A percentile compares a stretch with the other conserved stretches of the same genome.
phyloP scores from a whole-genome alignment of 1,284 basidiomycete genomes.

The Austropuccinia psidii region DNA sequence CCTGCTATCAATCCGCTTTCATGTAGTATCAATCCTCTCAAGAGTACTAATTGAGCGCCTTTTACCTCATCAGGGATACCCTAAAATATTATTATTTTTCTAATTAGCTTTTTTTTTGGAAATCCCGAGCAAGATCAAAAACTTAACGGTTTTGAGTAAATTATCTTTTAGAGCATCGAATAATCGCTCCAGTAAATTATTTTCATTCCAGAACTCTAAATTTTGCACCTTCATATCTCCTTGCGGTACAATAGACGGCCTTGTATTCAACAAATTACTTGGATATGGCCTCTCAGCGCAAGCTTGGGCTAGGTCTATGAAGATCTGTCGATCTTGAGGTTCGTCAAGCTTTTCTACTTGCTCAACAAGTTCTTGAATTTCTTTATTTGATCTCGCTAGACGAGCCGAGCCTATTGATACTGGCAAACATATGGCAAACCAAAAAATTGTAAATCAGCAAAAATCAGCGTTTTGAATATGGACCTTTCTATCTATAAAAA shows the following conservation, averaged over 20 bases:
- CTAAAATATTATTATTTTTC: neutral
- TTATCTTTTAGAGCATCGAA: slow-evolving; percentile 31
- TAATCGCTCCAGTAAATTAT: slow-evolving; percentile 27
- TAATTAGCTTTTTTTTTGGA: neutral
- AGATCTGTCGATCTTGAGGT: slow-evolving; percentile 1
- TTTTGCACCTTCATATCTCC: slow-evolving; percentile 9
- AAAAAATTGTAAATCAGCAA: neutral
- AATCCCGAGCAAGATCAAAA: neutral
- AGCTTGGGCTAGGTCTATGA: slow-evolving; percentile 20
- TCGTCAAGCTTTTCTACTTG: neutral
- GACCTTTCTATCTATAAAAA: too few relatives aligned
- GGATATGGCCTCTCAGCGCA: slow-evolving; percentile 14
- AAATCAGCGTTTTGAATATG: neutral
- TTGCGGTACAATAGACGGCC: neutral
- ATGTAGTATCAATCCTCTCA: slow-evolving; percentile 28
- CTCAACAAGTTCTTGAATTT: slow-evolving; percentile 9
- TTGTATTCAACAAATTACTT: neutral
- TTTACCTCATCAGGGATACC: neutral
- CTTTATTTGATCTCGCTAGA: neutral
- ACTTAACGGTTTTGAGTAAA: slow-evolving; percentile 10
- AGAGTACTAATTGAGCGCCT: slow-evolving; percentile 29
- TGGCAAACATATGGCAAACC: too few relatives aligned
- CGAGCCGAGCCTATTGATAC: slow-evolving; percentile 29
- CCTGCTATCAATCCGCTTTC: slow-evolving; percentile 21
- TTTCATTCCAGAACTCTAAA: slow-evolving; percentile 24